Conservation (phyloP, 2,329 filamentous ascomycete species). For the Epichloe gansuensis region DNA sequence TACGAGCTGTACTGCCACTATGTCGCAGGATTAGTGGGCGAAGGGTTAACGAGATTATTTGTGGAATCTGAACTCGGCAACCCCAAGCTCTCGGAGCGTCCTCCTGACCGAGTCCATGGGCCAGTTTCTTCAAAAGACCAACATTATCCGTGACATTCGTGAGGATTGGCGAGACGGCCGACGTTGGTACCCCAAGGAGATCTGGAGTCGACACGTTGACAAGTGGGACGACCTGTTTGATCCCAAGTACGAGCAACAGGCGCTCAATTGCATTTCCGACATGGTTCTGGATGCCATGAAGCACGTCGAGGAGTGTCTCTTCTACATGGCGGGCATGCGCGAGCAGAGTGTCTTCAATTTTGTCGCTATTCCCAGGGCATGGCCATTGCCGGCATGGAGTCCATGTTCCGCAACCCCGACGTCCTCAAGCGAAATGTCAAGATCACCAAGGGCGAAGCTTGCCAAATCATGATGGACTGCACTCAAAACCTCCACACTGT, state of each 20-base stretch:
- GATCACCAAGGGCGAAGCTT: slow-evolving; percentile 91
- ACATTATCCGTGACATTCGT: slow-evolving; percentile 91
- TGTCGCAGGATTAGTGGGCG: slow-evolving; percentile 94
- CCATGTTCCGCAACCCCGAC: slow-evolving; percentile 80
- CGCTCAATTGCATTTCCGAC: slow-evolving; percentile 77
- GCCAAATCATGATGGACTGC: slow-evolving; percentile 80
- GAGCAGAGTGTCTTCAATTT: slow-evolving; percentile 99
- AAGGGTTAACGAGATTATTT: slow-evolving; percentile 82
- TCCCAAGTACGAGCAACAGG: slow-evolving; percentile 62
- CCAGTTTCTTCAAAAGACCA: slow-evolving; percentile 94
- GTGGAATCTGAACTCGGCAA: slow-evolving; percentile 81
- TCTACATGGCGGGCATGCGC: slow-evolving; percentile 87
- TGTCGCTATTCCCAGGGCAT: slow-evolving; percentile 89
- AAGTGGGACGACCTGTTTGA: slow-evolving; percentile 85
- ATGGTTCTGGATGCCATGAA: slow-evolving; percentile 87
- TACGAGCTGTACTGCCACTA: slow-evolving; percentile 98
- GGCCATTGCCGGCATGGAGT: slow-evolving; percentile 89
- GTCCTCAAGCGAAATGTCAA: slow-evolving; percentile 86
- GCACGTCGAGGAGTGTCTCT: slow-evolving; percentile 87
- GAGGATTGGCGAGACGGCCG: slow-evolving; percentile 83
- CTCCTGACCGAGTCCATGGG: slow-evolving; percentile 93
- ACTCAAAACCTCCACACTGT: slow-evolving; percentile 79
- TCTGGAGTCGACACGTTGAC: slow-evolving; percentile 92
- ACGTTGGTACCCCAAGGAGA: slow-evolving; percentile 89
- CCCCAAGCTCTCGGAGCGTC: slow-evolving; percentile 64